phyloP scores from a whole-genome alignment of 169 alveolate genomes.

The Plasmodium knowlesi region DNA sequence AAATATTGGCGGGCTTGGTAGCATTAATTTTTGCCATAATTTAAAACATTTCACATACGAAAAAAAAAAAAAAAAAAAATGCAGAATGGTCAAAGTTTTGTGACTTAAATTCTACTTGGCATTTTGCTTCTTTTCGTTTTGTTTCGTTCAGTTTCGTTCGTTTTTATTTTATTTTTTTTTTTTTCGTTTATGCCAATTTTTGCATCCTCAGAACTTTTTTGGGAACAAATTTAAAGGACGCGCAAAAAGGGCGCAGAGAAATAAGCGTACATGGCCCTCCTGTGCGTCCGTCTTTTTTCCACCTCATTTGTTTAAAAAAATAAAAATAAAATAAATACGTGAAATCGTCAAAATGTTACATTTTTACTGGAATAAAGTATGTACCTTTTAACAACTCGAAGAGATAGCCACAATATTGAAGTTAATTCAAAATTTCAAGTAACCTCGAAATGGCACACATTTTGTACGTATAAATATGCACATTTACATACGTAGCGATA shows the following conservation, averaged over 20 bases:
- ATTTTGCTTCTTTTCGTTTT: background rate
- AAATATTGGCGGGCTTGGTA: slow-evolving; percentile 4
- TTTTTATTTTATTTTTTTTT: background rate
- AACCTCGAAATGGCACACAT: background rate
- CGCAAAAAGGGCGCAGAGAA: background rate
- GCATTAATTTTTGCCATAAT: background rate
- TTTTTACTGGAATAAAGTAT: background rate
- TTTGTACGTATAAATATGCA: background rate
- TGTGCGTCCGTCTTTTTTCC: background rate
- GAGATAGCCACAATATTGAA: background rate
- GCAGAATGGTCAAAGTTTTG: background rate
- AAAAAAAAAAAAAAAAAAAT: background rate
- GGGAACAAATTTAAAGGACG: background rate
- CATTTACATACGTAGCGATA: background rate
- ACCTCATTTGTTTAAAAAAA: background rate
- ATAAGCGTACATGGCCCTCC: background rate
- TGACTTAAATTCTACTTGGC: background rate
- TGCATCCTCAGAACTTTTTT: background rate
- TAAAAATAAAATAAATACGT: background rate
- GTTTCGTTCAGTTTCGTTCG: background rate
- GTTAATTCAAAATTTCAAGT: background rate
- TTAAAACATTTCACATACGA: background rate
- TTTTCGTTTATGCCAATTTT: background rate
- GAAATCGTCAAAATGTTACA: background rate
- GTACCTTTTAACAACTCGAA: background rate